phyloP scores from a whole-genome alignment of 140 eudicot genomes.

The Anethum foeniculum region DNA sequence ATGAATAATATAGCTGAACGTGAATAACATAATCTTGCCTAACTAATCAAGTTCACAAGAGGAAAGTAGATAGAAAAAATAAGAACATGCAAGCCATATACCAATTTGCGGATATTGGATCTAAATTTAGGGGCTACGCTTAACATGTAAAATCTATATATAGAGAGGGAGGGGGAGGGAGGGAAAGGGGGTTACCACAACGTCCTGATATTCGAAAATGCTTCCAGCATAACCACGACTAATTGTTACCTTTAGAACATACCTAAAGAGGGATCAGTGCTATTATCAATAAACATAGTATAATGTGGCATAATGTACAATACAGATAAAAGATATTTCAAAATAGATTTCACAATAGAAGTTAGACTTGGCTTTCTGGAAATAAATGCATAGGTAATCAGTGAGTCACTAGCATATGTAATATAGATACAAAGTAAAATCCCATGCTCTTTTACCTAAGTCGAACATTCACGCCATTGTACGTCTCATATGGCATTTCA shows the following conservation, averaged over 20 bases:
- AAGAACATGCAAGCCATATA: background rate
- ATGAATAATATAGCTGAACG: too few relatives aligned
- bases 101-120: background rate
- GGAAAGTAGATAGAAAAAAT: background rate
- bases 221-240: constrained; percentile 93
- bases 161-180: background rate
- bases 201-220: constrained; percentile 77
- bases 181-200: constrained; percentile 37
- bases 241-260: constrained; percentile 84
- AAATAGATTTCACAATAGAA: too few relatives aligned
- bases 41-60: background rate
- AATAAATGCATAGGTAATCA: too few relatives aligned
- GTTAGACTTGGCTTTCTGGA: too few relatives aligned
- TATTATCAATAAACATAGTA: background rate
- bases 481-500: too few relatives aligned
- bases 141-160: too few relatives aligned
- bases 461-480: too few relatives aligned
- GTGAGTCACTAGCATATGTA: too few relatives aligned
- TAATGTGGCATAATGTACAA: background rate
- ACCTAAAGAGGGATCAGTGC: constrained; percentile 40
- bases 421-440: too few relatives aligned
- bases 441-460: too few relatives aligned
- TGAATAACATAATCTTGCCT: background rate
- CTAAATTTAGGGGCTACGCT: too few relatives aligned
- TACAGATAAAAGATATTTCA: background rate